Percentiles rank a stretch among this genome's conserved stretches.
Conservation (phyloP, 768 basidiomycete genomes). For the Hygrophorus pudorinus region DNA sequence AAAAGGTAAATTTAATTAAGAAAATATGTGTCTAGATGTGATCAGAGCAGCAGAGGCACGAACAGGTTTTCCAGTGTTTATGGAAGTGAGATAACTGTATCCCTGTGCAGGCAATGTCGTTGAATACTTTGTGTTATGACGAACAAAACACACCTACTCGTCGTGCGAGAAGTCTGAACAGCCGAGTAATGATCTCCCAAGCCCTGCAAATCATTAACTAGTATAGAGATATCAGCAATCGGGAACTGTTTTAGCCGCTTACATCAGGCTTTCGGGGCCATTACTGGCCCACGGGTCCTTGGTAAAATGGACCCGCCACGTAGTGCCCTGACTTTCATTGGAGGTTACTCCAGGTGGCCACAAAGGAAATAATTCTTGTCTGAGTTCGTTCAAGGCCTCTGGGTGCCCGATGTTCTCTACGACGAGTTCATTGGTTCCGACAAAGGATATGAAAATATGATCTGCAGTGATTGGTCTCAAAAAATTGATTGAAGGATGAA, state of each 20-base stretch:
- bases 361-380: conserved; percentile 43
- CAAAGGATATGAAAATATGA: conserved; percentile 65
- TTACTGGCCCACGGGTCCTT: conserved; percentile 60
- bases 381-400: conserved; percentile 45
- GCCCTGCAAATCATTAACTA: conserved; percentile 28
- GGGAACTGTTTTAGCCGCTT: conserved; percentile 12
- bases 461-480: conserved; percentile 26
- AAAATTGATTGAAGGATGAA: background rate
- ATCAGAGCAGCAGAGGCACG: conserved; percentile 8
- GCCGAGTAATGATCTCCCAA: conserved; percentile 45
- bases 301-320: conserved; percentile 55
- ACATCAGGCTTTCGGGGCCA: conserved; percentile 47
- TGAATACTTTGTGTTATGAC: conserved; percentile 2
- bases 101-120: conserved; percentile 34
- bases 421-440: conserved; percentile 53
- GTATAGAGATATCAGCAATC: background rate
- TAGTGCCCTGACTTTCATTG: conserved; percentile 30
- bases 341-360: conserved; percentile 60
- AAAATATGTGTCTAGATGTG: conserved; percentile 2
- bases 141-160: conserved; percentile 31
- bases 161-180: conserved; percentile 52
- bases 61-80: conserved; percentile 47
- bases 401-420: conserved; percentile 40
- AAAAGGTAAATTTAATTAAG: conserved; percentile 8
- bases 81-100: conserved; percentile 57